Conservation (phyloP, 2,329 filamentous ascomycete genomes). For the Aureobasidium vineae region DNA sequence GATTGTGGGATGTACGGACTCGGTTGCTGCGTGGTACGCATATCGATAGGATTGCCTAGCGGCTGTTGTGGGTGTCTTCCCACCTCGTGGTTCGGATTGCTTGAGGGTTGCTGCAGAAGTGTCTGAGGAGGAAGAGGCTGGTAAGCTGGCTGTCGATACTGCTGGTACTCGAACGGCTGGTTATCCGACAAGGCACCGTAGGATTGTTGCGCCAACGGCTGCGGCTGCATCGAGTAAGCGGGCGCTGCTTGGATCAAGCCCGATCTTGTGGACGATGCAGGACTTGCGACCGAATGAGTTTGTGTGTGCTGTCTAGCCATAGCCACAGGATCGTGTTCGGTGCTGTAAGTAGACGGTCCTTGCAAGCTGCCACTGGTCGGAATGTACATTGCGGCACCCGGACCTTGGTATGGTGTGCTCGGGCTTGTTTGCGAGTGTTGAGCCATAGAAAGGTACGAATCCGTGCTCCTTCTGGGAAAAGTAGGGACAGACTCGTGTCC, state of each 20-base stretch:
- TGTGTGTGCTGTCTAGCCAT: slow-evolving; percentile 23
- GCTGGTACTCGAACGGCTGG: neutral
- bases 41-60: neutral
- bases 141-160: neutral
- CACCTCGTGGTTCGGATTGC: neutral
- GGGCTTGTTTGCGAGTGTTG: slow-evolving; percentile 15
- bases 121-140: neutral
- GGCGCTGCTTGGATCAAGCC: neutral
- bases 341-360: neutral
- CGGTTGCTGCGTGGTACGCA: slow-evolving; percentile 5
- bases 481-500: neutral
- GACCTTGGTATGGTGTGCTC: slow-evolving; percentile 5
- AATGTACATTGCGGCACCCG: neutral
- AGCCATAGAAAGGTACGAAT: slow-evolving; percentile 1
- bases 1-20: slow-evolving; percentile 4
- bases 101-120: slow-evolving; percentile 13
- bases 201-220: neutral
- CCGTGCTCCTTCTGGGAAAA: neutral
- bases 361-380: slow-evolving; percentile 8
- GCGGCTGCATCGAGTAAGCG: slow-evolving; percentile 9
- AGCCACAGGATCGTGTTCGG: neutral
- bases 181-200: neutral
- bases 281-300: slow-evolving; percentile 1
- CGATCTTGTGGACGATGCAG: slow-evolving; percentile 12
- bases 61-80: slow-evolving; percentile 1